Base-by-base conservation (phyloP, 2,329 filamentous ascomycete genomes). In the Aspergillus aculeatinus region DNA sequence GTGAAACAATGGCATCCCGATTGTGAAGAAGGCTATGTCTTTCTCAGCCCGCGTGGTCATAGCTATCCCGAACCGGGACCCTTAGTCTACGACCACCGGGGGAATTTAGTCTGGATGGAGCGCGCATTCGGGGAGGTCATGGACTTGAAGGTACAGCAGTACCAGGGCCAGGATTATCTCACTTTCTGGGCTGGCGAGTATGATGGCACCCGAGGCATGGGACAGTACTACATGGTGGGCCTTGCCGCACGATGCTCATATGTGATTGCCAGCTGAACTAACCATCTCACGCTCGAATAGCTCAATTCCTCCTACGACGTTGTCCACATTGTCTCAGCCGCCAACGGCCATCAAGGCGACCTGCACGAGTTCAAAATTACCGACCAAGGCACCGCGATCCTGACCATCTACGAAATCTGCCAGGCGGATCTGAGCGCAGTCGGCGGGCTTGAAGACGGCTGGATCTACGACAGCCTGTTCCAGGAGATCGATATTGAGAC, bases 141-240 rank as follows among this genome's bases (percentile, higher is more conserved):
- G 65, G 80, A 81, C 60, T 72, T 81, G 14, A 76, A 77, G 64
- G 75, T 80, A 1, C 80, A 82, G 67, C 65, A 68, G 19, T 82
- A 79, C 60, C 74, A 73, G 57, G 79, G 76, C 10, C 63, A 81
- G 60, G 65, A 74, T 23, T 81, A 79, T 65, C 62, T 82, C 57
- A 81, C 79, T 0, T 82, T 81, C 62, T 82, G 80, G 80, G 74
- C 78, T 31, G 80, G 80, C 31, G 78, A 79, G 47, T 74, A 77
- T 31, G 77, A 80, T 55, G 77, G 79, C 7, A 80, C 79, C 4
- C 76, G 81, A 64, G 80, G 81, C 2, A 51, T 60, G 19, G 69
- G 69, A 27, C 67, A 61, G 23, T 71, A 69, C 60, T 71, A 70
- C 48, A 71, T 71, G 69, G 69, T 71, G 59, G 3, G 64, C 68